A percentile compares a stretch with the other conserved stretches of the same genome.
These are phyloP conservation scores for Termitomyces bulborhizus DNA, from an alignment of 768 basidiomycete genomes.

Conservation along the genomic window DNA sequence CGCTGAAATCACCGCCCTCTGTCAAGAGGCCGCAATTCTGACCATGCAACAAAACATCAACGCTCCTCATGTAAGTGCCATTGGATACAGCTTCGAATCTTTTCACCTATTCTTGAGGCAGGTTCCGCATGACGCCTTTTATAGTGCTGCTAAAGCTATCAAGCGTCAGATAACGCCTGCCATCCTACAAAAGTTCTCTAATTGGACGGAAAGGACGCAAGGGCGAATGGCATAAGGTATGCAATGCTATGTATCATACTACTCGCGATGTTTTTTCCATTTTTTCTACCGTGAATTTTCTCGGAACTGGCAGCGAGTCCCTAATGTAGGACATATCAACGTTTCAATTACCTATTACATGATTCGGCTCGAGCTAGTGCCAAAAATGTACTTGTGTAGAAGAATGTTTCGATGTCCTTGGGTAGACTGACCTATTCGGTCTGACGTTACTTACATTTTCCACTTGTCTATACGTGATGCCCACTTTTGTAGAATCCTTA, in stretches of 20 bases:
- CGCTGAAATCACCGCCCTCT: conserved; percentile 86
- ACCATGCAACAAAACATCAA: conserved; percentile 88
- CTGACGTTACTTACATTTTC: too few species aligned
- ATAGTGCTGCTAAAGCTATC: conserved; percentile 63
- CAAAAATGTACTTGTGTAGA: too few species aligned
- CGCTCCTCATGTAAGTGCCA: conserved; percentile 58
- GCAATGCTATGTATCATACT: neutral
- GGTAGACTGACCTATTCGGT: too few species aligned
- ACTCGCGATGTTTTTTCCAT: too few species aligned
- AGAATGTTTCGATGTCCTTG: too few species aligned
- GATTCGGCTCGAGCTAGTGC: too few species aligned
- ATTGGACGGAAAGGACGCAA: conserved; percentile 47
- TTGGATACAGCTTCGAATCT: neutral
- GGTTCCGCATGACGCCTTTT: conserved; percentile 73
- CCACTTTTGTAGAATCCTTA: too few species aligned
- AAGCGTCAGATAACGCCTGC: conserved; percentile 82
- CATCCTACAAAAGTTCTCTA: conserved; percentile 63
- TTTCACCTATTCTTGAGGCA: conserved; percentile 21
- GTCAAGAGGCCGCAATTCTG: conserved; percentile 91
- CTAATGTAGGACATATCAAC: neutral
- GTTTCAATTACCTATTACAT: too few species aligned
- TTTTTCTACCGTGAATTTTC: neutral
- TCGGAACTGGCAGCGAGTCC: neutral
- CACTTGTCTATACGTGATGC: too few species aligned
- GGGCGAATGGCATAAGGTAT: conserved; percentile 10